These are phyloP conservation scores for Hypoxylon sp. DNA, from an alignment of 2,329 filamentous ascomycete species.

Conservation along the genomic window DNA sequence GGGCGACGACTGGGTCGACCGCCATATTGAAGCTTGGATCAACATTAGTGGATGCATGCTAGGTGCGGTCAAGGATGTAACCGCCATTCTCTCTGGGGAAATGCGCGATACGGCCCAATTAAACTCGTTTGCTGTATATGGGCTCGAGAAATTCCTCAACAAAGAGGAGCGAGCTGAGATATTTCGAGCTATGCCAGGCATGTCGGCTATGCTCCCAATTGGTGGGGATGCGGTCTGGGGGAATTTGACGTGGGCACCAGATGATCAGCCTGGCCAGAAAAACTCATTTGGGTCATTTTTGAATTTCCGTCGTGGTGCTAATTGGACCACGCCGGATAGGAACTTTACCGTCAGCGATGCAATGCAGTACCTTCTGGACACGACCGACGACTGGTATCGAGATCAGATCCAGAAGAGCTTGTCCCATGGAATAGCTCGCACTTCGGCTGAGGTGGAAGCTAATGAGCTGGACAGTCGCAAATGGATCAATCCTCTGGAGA, in stretches of 20 bases:
- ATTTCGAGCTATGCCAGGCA: constrained; percentile 96
- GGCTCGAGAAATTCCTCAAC: constrained; percentile 93
- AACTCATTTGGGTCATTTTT: constrained; percentile 85
- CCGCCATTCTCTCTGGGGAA: constrained; percentile 92
- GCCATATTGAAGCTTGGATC: constrained; percentile 93
- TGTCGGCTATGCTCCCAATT: constrained; percentile 96
- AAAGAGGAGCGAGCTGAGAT: constrained; percentile 92
- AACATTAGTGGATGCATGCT: constrained; percentile 99
- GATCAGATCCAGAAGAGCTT: constrained; percentile 81
- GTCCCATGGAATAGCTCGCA: constrained; percentile 90
- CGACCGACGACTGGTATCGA: constrained; percentile 88
- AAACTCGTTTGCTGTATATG: constrained; percentile 96
- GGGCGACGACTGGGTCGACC: constrained; percentile 90
- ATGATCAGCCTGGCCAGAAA: constrained; percentile 82
- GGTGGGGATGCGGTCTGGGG: constrained; percentile 97
- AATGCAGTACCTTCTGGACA: constrained; percentile 81
- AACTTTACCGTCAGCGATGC: constrained; percentile 89
- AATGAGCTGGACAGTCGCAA: constrained; percentile 84
- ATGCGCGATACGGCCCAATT: constrained; percentile 99
- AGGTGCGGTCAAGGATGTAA: constrained; percentile 90
- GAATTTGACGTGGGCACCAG: constrained; percentile 86
- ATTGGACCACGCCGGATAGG: constrained; percentile 72
- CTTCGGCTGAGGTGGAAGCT: constrained; percentile 81
- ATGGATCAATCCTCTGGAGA: constrained; percentile 96
- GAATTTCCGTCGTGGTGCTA: constrained; percentile 81